Evolutionary conservation across 192 early-diverging fungal species (phyloP), one percentile per base, ranked within the genome.

Genomic region (Backusella morwellensis): DNA sequence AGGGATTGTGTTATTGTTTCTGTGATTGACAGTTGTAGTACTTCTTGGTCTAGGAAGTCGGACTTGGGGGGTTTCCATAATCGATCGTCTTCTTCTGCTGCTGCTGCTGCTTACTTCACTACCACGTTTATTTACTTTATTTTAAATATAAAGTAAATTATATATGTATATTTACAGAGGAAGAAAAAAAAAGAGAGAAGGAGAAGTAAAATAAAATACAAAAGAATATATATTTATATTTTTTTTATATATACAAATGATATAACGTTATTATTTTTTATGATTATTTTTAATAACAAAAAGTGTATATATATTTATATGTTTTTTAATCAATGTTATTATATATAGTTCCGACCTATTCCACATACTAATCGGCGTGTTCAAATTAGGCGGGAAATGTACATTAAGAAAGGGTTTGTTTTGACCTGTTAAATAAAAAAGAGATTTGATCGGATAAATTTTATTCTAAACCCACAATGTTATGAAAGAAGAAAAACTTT

Each of bases 41-140:
- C 42, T 72, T 50, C 70, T 72, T 34, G 40, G 44, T 32, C 70
- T 41, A 72, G 70, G 70, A 50, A 72, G 70, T 50, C 70, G 70
- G 29, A 72, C 44, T 47, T 44, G 70, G 29, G 70, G 26, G 26
- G 44, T 11, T 72, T 50, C 70, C 70, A 72, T 72, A 7, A 70
- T 38, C 15, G 47, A n/a, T 50, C 47, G 56, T 63, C 21, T 26
- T 26, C 23, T 63, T 26, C 56, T 56, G 23, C 52, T 56, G 0
- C 52, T 54, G 17, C n/a, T 26, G 21, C 56, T 63, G 3, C 54
- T 56, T 56, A 44, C 42, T 44, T 50, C 47, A 50, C 47, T 50
- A n/a, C 47, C 47, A 50, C 47, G 47, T 50, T 50, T 50, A 50
- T 50, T 50, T 50, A 50, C 47, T 50, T 50, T 50, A 50, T 44